Evolutionary conservation across 192 early-diverging fungal species (phyloP).

Genomic region (Coemansia sp.): DNA sequence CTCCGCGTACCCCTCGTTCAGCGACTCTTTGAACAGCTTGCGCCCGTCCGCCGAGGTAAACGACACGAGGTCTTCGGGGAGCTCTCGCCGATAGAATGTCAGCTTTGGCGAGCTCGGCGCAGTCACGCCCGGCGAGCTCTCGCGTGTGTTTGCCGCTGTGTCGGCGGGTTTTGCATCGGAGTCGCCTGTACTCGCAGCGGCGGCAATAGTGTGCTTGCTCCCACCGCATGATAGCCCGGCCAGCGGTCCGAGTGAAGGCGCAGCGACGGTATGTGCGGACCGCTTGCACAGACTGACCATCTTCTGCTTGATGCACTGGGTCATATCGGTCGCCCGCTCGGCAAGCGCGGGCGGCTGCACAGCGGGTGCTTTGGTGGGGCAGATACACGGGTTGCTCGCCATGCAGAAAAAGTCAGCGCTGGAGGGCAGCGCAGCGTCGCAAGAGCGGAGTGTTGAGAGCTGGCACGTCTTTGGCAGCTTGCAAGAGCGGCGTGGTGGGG

Average conservation of each 20-base stretch:
- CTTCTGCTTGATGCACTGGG: constrained; percentile 19
- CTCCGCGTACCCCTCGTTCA: constrained; percentile 76
- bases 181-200: no score
- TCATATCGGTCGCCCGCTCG: neutral
- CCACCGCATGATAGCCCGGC: constrained; percentile 1
- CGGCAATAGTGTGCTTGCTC: neutral
- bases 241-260: neutral
- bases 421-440: neutral
- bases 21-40: constrained; percentile 72
- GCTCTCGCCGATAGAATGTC: constrained; percentile 63
- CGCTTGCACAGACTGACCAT: constrained; percentile 25
- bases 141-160: neutral
- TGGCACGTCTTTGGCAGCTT: neutral
- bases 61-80: constrained; percentile 66
- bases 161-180: no score
- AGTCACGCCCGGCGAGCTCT: neutral
- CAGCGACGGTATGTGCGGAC: neutral
- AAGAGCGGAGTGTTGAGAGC: neutral
- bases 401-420: neutral
- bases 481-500: neutral
- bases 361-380: neutral
- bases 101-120: constrained; percentile 18
- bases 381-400: neutral
- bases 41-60: constrained; percentile 80
- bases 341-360: neutral